Evolutionary conservation across 495 filamentous ascomycete genomes (phyloP), one percentile per base, ranked within the genome.

Genomic region (Thermochaetoides thermophila): DNA sequence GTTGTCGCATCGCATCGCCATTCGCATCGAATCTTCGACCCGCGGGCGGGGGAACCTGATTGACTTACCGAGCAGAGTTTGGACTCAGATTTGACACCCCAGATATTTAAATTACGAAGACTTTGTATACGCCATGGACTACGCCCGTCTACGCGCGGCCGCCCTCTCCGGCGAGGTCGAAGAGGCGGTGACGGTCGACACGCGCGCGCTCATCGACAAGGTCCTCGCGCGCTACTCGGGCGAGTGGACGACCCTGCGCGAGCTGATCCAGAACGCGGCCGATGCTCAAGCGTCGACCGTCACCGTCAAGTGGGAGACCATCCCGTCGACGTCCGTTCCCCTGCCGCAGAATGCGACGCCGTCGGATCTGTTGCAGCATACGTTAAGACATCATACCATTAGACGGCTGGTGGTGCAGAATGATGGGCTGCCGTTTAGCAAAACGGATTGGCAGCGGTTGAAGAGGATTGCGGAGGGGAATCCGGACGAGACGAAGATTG

Each of bases 381-480:
- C 73, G 12, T 66, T 96, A 19, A 61, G 73, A 28, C 68, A 96
- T 50, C 81, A 87, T 49, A 94, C 85, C 4, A 59, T 96, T 25
- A 72, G 74, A 22, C 76, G 83, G 29, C 65, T 94, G 29, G 52
- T 92, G 25, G 84, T 96, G 4, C 77, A 84, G 33, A 99, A 99
- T 37, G 72, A 99, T 52, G 91, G 91, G 21, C 64, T 79, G 33
- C 64, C 76, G 1, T 99, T 99, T 43, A 74, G 71, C 21, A 70
- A 75, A 32, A 84, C 80, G 12, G 91, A 99, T 56, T 99, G 91
- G 91, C 70, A 72, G 27, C 69, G 91, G 35, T 50, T 99, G 46
- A 96, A 96, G 63, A 76, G 84, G 34, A 99, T 99, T 42, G 91
- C 91, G 10, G 87, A 96, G 56, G 91, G 91, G 9, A 99, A 99